Conservation (phyloP, 23 red algal species). For the Cyanidium caldarium region DNA sequence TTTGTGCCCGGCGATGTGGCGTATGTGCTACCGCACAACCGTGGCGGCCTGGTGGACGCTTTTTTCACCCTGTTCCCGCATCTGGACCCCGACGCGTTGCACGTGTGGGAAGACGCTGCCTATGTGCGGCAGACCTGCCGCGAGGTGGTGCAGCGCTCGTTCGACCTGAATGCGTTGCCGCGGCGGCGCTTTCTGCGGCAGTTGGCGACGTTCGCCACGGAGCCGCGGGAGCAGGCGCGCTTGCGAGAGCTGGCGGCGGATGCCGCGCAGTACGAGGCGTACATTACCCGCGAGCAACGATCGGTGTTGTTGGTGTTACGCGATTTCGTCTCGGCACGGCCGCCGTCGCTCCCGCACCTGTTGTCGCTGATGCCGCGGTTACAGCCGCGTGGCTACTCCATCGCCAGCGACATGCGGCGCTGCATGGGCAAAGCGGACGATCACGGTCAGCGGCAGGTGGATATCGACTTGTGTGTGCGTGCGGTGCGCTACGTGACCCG, state of each 20-base stretch:
- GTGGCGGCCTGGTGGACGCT: neutral
- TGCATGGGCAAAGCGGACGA: too few relatives aligned
- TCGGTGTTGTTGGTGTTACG: constrained; percentile 8
- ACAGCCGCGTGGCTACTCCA: constrained; percentile 18
- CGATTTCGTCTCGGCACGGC: constrained; percentile 7
- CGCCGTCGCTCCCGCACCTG: neutral
- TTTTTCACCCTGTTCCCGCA: neutral
- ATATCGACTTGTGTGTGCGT: constrained; percentile 1
- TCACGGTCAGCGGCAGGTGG: neutral
- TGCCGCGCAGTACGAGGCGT: constrained; percentile 1
- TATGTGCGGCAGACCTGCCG: neutral
- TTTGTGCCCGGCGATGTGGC: constrained; percentile 12
- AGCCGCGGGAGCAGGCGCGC: neutral
- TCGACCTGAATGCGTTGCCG: constrained; percentile 10
- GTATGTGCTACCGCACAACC: constrained; percentile 12
- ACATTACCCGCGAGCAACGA: constrained; percentile 5
- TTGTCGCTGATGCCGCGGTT: constrained; percentile 9
- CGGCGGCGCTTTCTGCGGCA: constrained; percentile 11
- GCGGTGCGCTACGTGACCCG: constrained; percentile 5
- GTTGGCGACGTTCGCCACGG: constrained; percentile 5
- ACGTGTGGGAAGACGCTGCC: neutral
- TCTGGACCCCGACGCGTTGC: neutral
- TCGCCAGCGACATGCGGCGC: constrained; percentile 9
- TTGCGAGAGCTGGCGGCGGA: neutral
- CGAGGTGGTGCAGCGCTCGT: neutral